Percentiles rank a stretch among this genome's conserved stretches.
phyloP scores from a whole-genome alignment of 148 eudicot genomes.

The Heliosperma pusillum region DNA sequence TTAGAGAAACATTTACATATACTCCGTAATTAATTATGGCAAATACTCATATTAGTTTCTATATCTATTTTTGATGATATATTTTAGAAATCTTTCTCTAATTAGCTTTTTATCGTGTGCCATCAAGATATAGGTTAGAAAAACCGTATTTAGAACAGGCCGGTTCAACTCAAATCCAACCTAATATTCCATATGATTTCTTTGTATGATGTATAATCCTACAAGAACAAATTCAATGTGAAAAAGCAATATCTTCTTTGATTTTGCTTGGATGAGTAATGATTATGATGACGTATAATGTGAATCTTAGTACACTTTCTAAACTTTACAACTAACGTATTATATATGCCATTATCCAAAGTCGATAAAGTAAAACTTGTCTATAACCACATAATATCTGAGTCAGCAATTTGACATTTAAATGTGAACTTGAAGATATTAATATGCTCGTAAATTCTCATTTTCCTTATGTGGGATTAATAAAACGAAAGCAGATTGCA shows the following conservation, averaged over 20 bases:
- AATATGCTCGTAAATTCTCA: no score
- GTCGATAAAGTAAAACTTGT: not conserved
- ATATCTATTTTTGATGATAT: no score
- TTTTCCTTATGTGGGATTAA: no score
- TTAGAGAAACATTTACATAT: no score
- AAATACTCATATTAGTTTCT: no score
- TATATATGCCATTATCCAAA: slow-evolving; percentile 3
- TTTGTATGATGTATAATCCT: no score
- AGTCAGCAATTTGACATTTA: slow-evolving; percentile 1
- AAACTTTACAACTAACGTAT: slow-evolving; percentile 11
- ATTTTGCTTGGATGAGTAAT: not conserved
- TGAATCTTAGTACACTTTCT: slow-evolving; percentile 17
- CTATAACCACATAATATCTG: not conserved
- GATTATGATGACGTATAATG: slow-evolving; percentile 17
- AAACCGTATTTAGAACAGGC: no score
- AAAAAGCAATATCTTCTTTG: not conserved
- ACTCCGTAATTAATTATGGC: no score
- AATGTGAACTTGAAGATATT: not conserved
- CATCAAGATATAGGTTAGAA: no score
- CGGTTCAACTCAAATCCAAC: not conserved
- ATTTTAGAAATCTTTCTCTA: no score
- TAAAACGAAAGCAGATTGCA: no score
- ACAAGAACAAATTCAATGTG: not conserved
- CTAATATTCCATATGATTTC: not conserved
- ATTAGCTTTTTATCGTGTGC: no score